Base-by-base conservation (phyloP, 1,139 yeast genomes). In the Kodamaea suecica region DNA sequence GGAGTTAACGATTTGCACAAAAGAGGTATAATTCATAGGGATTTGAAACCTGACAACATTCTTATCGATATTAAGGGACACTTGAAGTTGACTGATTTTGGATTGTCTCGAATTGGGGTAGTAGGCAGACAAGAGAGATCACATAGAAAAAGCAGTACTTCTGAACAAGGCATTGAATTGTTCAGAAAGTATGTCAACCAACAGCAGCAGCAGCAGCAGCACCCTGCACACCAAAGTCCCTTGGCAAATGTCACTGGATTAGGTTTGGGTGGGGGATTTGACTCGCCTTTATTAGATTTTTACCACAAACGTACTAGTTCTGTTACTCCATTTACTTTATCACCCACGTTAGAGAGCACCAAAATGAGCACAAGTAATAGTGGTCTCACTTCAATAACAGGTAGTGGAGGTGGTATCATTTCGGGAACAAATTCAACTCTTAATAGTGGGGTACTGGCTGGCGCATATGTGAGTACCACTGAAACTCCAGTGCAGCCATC, bases 11-110 rank as follows among this genome's bases (percentile, higher is more conserved):
- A 88, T 52, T 69, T 94, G 52, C 99, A 94, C 57, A 66, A 73
- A 33, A 75, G 85, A 49, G 97, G 96, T 0, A 86, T 94, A 31
- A 85, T 92, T 40, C 98, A 94, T 59, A 80, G 97, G 49, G 99
- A 94, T 58, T 66, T 87, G 55, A 94, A 94, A 55, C 98, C 98
- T 0, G 98, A 94, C 53, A 94, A 94, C 50, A 61, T 94, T 24
- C 68, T 94, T 47, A 88, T 94, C 46, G 97, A 90, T 54, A 70
- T 77, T 36, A 66, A 70, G 28, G 99, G 99, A 0, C 98, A 92
- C 61, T 62, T 92, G 45, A 94, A 92, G 56, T 63, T 94, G 43
- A 90, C 97, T 0, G 98, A 94, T 61, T 94, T 94, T 64, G 99
- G 98, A 1, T 70, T 94, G 33, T 85, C 95, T 4, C 68, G 95